These are phyloP conservation scores for Eucalyptus tenuipes DNA, from an alignment of 345 rosid species.

Conservation along the genomic window DNA sequence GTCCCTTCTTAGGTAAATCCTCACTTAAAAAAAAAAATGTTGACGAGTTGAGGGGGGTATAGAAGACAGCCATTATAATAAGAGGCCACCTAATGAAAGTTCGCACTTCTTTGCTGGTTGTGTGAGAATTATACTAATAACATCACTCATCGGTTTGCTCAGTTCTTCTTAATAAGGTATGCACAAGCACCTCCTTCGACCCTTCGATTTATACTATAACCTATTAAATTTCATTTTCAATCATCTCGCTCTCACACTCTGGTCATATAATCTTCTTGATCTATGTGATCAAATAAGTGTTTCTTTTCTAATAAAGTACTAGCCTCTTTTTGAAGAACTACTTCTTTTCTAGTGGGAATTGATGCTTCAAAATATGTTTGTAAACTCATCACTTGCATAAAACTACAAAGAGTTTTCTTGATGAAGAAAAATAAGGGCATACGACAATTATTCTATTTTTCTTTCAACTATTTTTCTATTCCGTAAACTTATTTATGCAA, in stretches of 20 bases:
- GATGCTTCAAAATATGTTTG: too few relatives aligned
- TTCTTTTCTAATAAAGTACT: not conserved
- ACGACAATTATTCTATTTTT: too few relatives aligned
- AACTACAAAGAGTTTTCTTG: too few relatives aligned
- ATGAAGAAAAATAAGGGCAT: too few relatives aligned
- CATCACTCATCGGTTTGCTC: not conserved
- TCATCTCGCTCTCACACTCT: not conserved
- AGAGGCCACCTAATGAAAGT: too few relatives aligned
- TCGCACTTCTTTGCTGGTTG: not conserved
- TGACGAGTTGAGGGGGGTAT: not conserved
- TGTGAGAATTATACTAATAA: not conserved
- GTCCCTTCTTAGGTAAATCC: not conserved
- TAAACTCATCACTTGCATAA: too few relatives aligned
- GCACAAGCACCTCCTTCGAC: not conserved
- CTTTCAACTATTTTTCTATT: too few relatives aligned
- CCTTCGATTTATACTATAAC: not conserved
- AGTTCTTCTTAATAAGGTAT: not conserved
- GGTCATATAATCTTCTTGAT: not conserved
- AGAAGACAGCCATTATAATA: not conserved
- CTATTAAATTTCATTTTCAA: too few relatives aligned
- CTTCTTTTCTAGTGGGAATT: too few relatives aligned
- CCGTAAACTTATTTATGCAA: rapidly evolving
- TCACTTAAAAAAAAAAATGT: not conserved
- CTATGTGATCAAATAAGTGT: not conserved
- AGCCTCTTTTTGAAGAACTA: too few relatives aligned